These are phyloP conservation scores for Helotiales sp. DNA, from an alignment of 2,329 filamentous ascomycete genomes.

Conservation along the genomic window DNA sequence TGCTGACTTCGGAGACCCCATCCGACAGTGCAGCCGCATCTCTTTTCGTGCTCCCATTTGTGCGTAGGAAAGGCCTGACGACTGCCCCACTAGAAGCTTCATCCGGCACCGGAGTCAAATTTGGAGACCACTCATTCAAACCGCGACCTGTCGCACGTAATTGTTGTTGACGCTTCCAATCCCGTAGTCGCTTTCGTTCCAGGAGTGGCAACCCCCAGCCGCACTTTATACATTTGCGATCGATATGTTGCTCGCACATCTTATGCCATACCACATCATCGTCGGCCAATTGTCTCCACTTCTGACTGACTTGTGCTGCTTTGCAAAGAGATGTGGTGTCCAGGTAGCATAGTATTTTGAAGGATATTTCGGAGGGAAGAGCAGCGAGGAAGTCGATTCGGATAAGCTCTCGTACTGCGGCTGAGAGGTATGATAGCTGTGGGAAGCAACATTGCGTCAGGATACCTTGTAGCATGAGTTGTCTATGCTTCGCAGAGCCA, in stretches of 20 bases:
- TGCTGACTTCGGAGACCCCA: conserved; percentile 21
- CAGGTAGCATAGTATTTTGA: conserved; percentile 89
- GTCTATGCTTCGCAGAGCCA: conserved; percentile 88
- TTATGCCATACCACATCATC: conserved; percentile 97
- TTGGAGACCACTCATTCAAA: conserved; percentile 52
- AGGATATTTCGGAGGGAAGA: conserved; percentile 84
- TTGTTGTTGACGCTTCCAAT: conserved; percentile 76
- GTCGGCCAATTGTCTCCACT: conserved; percentile 89
- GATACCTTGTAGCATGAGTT: conserved; percentile 95
- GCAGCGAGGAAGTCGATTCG: conserved; percentile 96
- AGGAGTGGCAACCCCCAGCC: conserved; percentile 91
- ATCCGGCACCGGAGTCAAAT: conserved; percentile 49
- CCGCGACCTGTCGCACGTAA: conserved; percentile 62
- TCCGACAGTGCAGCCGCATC: conserved; percentile 23
- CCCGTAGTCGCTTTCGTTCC: conserved; percentile 83
- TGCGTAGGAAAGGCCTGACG: conserved; percentile 4
- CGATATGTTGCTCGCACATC: conserved; percentile 97
- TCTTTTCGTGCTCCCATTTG: conserved; percentile 29
- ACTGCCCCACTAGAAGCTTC: conserved; percentile 11
- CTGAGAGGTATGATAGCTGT: conserved; percentile 88
- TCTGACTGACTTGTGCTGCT: conserved; percentile 86
- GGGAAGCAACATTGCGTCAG: conserved; percentile 97
- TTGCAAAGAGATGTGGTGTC: conserved; percentile 95
- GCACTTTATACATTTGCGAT: conserved; percentile 90
- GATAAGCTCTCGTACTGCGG: conserved; percentile 88